Evolutionary conservation across 306 rosid genomes (phyloP).

Genomic region (Corylus heterophylla): DNA sequence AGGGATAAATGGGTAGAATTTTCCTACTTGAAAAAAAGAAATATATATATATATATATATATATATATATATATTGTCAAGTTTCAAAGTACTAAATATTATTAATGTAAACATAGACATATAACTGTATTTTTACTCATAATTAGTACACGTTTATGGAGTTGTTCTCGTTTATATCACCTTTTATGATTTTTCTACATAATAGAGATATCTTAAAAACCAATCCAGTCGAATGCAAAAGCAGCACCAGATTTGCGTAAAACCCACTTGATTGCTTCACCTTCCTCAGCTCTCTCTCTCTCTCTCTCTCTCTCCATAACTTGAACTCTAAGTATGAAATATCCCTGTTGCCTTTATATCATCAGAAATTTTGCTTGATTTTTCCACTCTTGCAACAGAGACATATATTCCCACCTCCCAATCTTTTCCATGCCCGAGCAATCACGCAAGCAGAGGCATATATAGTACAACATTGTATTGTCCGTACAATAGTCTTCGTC

Average conservation of each 20-base stretch:
- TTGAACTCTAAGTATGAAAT: conserved; percentile 83
- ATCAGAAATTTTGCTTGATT: conserved; percentile 44
- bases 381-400: conserved; percentile 37
- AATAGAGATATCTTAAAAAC: conserved; percentile 71
- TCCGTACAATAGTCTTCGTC: conserved; percentile 12
- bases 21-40: background rate
- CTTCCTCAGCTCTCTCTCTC: conserved; percentile 46
- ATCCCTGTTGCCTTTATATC: conserved; percentile 52
- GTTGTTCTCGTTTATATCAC: conserved; percentile 25
- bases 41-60: no score
- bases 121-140: conserved; percentile 25
- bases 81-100: background rate
- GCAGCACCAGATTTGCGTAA: conserved; percentile 80
- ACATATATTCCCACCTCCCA: conserved; percentile 39
- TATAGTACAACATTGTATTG: conserved; percentile 31
- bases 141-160: conserved; percentile 29
- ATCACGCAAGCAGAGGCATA: background rate
- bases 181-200: conserved; percentile 24
- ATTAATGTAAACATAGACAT: conserved; percentile 16
- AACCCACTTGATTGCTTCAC: conserved; percentile 91
- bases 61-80: no score
- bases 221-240: conserved; percentile 79
- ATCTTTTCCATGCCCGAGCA: conserved; percentile 32
- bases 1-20: background rate
- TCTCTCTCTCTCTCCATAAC: conserved; percentile 43